Conservation (phyloP, 352 stramenopile genomes). For the Globisporangium nunn region DNA sequence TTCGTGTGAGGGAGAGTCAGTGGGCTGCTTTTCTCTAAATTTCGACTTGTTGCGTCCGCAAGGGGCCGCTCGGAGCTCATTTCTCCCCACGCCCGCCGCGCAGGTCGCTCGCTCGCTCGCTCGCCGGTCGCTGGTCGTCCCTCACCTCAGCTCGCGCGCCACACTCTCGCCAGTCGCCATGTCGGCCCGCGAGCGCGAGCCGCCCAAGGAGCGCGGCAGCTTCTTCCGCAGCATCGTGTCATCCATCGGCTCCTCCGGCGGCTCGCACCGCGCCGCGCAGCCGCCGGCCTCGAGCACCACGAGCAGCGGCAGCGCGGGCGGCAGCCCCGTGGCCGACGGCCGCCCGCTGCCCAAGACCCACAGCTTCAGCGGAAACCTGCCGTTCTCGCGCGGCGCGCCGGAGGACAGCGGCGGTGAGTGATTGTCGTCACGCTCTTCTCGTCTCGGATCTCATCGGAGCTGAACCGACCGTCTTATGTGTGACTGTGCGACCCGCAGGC, state of each 20-base stretch:
- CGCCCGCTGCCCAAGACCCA: conserved; percentile 46
- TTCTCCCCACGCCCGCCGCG: conserved; percentile 1
- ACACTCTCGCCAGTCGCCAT: conserved; percentile 4
- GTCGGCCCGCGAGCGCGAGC: conserved; percentile 25
- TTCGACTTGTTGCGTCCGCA: conserved; percentile 2
- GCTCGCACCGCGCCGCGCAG: conserved; percentile 16
- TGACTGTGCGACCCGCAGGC: conserved; percentile 1
- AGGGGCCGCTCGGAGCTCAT: conserved; percentile 2
- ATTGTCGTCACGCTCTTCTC: background rate
- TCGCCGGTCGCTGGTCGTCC: no score
- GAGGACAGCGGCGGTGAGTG: conserved; percentile 19
- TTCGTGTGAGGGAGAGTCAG: conserved; percentile 12
- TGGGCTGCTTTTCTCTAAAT: conserved; percentile 10
- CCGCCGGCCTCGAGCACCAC: conserved; percentile 24
- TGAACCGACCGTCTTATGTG: background rate
- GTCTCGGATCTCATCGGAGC: background rate
- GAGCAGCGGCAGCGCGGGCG: conserved; percentile 16
- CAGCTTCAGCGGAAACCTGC: conserved; percentile 65
- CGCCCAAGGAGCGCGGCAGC: conserved; percentile 23
- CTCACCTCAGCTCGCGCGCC: background rate
- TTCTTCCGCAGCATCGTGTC: conserved; percentile 63
- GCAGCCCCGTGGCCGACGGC: conserved; percentile 18
- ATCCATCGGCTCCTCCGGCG: conserved; percentile 44
- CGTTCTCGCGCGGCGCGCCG: conserved; percentile 38
- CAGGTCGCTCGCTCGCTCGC: background rate